Conservation (phyloP, 352 stramenopile species). For the Phytophthora boehmeriae region DNA sequence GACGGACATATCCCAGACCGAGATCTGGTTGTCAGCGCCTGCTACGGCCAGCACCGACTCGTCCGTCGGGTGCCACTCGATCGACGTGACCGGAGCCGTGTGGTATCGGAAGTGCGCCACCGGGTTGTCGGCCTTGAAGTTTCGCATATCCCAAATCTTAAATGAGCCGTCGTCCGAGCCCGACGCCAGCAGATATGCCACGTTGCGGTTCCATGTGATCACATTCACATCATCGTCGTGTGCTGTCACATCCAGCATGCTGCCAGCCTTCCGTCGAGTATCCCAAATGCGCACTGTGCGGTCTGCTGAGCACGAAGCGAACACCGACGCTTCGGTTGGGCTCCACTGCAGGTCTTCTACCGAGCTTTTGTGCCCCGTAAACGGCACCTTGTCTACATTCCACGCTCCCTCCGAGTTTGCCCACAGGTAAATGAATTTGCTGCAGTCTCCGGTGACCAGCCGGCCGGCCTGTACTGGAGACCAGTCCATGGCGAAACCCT, state of each 20-base stretch:
- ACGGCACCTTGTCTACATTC: constrained; percentile 90
- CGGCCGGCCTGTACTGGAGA: constrained; percentile 86
- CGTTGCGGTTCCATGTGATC: constrained; percentile 98
- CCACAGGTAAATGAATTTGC: constrained; percentile 97
- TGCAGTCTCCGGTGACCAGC: constrained; percentile 96
- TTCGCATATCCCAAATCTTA: constrained; percentile 97
- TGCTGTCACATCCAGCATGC: constrained; percentile 94
- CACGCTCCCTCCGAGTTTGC: constrained; percentile 74
- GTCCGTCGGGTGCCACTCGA: constrained; percentile 99
- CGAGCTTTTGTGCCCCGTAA: constrained; percentile 90
- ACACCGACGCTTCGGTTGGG: constrained; percentile 96
- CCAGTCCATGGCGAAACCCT: constrained; percentile 99
- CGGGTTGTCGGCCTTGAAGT: constrained; percentile 90
- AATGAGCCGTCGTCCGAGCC: constrained; percentile 98
- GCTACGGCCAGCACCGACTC: constrained; percentile 97
- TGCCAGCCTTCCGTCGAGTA: constrained; percentile 90
- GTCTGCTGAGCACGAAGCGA: constrained; percentile 95
- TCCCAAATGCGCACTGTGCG: constrained; percentile 98
- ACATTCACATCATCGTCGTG: constrained; percentile 99
- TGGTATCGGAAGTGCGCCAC: constrained; percentile 96
- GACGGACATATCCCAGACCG: constrained; percentile 99
- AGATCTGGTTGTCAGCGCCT: constrained; percentile 96
- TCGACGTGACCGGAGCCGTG: constrained; percentile 96
- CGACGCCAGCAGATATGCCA: constrained; percentile 97
- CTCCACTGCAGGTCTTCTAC: constrained; percentile 99